Conservation (phyloP, 176 grass and related monocot genomes). For the Pontederia paniculata region DNA sequence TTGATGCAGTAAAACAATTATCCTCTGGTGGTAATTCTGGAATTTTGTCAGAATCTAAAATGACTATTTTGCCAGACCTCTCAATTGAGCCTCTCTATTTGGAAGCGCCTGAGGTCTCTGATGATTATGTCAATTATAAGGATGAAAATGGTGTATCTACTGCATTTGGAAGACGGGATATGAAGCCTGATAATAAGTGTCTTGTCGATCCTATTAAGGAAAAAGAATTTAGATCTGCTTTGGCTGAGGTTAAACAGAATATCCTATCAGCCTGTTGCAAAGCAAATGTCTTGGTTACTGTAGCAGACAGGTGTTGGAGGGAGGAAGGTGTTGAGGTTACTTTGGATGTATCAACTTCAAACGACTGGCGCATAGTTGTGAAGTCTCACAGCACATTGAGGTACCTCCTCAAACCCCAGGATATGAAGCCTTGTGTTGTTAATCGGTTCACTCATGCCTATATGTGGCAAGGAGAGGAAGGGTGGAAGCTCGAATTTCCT, state of each 20-base stretch:
- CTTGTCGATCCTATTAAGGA: conserved; percentile 35
- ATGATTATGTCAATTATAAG: conserved; percentile 45
- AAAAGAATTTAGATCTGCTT: conserved; percentile 21
- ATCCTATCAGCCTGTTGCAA: conserved; percentile 51
- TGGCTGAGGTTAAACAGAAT: conserved; percentile 67
- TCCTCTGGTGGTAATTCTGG: background rate
- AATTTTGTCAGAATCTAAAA: background rate
- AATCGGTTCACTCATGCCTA: conserved; percentile 86
- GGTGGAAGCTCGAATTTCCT: conserved; percentile 73
- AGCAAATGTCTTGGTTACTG: conserved; percentile 58
- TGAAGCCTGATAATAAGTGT: conserved; percentile 46
- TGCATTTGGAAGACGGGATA: conserved; percentile 45
- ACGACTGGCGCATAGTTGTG: conserved; percentile 67
- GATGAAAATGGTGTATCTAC: conserved; percentile 78
- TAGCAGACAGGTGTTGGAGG: conserved; percentile 67
- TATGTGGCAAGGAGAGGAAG: conserved; percentile 69
- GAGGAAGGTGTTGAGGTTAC: conserved; percentile 60
- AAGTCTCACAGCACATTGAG: conserved; percentile 48
- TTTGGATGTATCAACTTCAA: conserved; percentile 40
- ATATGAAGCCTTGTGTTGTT: conserved; percentile 48
- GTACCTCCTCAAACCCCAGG: conserved; percentile 42
- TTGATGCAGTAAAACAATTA: conserved; percentile 16
- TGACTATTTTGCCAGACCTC: background rate
- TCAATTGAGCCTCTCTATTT: conserved; percentile 1
- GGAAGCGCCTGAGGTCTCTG: conserved; percentile 9